These are phyloP conservation scores for Solanum ahanhuiri DNA, from an alignment of 257 asterid genomes.

Conservation along the genomic window DNA sequence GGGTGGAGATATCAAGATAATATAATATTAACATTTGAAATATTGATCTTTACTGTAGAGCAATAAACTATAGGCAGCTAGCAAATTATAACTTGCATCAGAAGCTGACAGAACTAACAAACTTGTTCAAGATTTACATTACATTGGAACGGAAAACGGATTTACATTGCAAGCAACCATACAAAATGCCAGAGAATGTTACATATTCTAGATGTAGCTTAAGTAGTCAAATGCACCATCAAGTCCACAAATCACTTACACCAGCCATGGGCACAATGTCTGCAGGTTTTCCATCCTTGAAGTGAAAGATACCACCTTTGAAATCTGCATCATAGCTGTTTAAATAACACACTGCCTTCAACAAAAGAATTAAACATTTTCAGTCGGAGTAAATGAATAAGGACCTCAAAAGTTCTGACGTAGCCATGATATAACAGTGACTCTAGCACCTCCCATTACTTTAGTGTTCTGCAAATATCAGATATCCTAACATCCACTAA, in stretches of 20 bases:
- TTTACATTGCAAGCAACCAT: neutral
- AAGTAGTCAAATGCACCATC: neutral
- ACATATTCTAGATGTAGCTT: neutral
- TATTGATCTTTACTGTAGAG: neutral
- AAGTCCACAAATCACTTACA: slow-evolving; percentile 29
- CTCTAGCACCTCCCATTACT: neutral
- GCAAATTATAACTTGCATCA: neutral
- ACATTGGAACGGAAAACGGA: neutral
- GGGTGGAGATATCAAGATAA: neutral
- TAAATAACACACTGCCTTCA: slow-evolving; percentile 86
- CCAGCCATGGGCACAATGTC: slow-evolving; percentile 69
- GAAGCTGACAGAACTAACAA: neutral
- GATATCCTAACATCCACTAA: neutral
- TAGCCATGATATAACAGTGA: neutral
- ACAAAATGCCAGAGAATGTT: neutral
- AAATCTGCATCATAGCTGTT: slow-evolving; percentile 54
- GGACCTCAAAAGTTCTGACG: neutral
- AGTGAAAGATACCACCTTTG: slow-evolving; percentile 79
- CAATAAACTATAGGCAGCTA: neutral
- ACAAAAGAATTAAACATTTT: slow-evolving; percentile 13
- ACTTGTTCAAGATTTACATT: neutral
- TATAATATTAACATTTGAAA: neutral
- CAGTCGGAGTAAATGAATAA: neutral
- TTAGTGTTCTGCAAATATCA: neutral
- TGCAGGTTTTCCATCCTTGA: slow-evolving; percentile 82